These are phyloP conservation scores for Neophaeococcomyces aloes DNA, from an alignment of 2,329 filamentous ascomycete genomes.

Conservation along the genomic window DNA sequence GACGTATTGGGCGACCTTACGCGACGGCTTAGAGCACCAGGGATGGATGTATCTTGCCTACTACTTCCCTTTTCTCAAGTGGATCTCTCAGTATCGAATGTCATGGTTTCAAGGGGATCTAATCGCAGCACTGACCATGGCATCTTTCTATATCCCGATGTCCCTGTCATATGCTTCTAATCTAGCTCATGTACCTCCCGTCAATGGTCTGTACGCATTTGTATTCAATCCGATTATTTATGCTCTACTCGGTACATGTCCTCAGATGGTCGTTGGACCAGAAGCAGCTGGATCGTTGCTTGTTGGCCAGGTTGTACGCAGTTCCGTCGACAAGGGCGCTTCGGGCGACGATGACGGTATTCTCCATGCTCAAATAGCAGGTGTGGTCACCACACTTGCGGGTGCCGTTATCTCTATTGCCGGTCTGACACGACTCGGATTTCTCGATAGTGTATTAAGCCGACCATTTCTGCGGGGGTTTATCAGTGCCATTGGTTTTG, in stretches of 20 bases:
- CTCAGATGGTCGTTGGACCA: constrained; percentile 86
- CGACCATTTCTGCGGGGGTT: constrained; percentile 88
- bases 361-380: constrained; percentile 72
- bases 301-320: constrained; percentile 74
- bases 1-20: constrained; percentile 59
- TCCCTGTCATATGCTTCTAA: constrained; percentile 86
- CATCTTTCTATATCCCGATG: constrained; percentile 98
- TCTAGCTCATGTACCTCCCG: constrained; percentile 80
- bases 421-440: constrained; percentile 75
- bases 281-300: constrained; percentile 89
- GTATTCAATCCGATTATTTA: constrained; percentile 89
- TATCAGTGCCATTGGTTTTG: constrained; percentile 92
- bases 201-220: constrained; percentile 89
- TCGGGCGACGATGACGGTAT: constrained; percentile 56
- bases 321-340: constrained; percentile 59
- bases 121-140: constrained; percentile 81
- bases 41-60: constrained; percentile 81
- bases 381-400: constrained; percentile 76
- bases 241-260: constrained; percentile 79
- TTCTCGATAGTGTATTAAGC: constrained; percentile 87
- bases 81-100: constrained; percentile 78
- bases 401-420: constrained; percentile 82
- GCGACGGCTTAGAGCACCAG: constrained; percentile 63
- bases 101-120: constrained; percentile 77
- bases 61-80: constrained; percentile 83